A percentile compares a stretch with the other conserved stretches of the same genome.
These are phyloP conservation scores for Paecilomyces sp. DNA, from an alignment of 2,329 filamentous ascomycete species.

Conservation along the genomic window DNA sequence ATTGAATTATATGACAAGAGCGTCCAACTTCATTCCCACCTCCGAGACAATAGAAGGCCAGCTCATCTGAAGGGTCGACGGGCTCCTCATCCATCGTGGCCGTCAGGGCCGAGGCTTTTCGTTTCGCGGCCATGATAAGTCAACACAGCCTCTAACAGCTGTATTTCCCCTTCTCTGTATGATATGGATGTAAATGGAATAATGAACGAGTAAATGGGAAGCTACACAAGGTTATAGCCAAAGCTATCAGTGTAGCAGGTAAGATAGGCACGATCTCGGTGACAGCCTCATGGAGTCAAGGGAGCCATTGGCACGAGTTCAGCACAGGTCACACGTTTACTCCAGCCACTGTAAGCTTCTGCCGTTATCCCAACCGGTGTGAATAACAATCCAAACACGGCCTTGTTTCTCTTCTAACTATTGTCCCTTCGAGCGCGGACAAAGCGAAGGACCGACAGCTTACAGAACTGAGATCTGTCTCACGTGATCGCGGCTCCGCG, in stretches of 20 bases:
- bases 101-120: conserved; percentile 74
- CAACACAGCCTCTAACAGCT: background rate
- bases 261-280: background rate
- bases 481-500: conserved; percentile 18
- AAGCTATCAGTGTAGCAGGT: background rate
- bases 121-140: conserved; percentile 75
- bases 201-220: background rate
- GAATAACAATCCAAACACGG: background rate
- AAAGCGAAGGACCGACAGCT: background rate
- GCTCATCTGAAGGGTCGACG: conserved; percentile 85
- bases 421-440: background rate
- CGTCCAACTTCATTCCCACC: conserved; percentile 95
- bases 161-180: background rate
- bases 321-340: background rate
- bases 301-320: background rate
- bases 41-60: conserved; percentile 88
- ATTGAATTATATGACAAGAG: conserved; percentile 96
- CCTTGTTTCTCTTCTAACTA: background rate
- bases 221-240: background rate
- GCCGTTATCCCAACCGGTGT: background rate
- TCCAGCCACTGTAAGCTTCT: background rate
- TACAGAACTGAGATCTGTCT: conserved; percentile 4
- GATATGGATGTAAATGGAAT: background rate
- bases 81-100: conserved; percentile 65
- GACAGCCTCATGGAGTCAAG: background rate